Conservation (phyloP, 139 green algal genomes). For the Limnomonas spitsbergensis region DNA sequence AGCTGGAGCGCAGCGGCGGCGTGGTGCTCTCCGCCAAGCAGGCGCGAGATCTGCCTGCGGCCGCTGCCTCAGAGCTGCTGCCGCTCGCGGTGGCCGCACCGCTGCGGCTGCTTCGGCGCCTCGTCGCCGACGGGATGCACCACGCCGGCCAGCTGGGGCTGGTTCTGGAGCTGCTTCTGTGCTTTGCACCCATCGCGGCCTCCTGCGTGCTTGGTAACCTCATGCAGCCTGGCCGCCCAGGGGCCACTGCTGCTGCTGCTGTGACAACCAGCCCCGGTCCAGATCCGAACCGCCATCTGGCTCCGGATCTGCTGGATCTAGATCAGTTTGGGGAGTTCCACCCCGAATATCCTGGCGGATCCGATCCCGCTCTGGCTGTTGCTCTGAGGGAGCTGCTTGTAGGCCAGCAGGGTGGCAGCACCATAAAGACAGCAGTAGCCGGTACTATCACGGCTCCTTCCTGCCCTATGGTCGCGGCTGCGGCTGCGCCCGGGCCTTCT, state of each 20-base stretch:
- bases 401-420: not conserved
- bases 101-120: not conserved
- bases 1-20: not conserved
- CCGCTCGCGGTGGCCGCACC: not conserved
- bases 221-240: too few relatives aligned
- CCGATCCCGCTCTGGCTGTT: not conserved
- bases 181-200: not conserved
- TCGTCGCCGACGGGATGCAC: not conserved
- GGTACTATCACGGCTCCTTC: not conserved
- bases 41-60: not conserved
- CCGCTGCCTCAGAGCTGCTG: not conserved
- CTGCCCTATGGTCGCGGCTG: not conserved
- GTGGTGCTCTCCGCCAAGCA: not conserved
- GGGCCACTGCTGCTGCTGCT: not conserved
- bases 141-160: not conserved
- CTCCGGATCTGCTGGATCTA: not conserved
- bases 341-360: not conserved
- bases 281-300: not conserved
- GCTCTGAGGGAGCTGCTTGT: not conserved
- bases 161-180: not conserved
- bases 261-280: not conserved
- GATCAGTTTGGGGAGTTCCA: not conserved
- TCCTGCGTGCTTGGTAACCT: not conserved
- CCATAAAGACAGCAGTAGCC: not conserved
- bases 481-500: not conserved